Conservation (phyloP, 148 eudicot species). For the Linanthus parryae region DNA sequence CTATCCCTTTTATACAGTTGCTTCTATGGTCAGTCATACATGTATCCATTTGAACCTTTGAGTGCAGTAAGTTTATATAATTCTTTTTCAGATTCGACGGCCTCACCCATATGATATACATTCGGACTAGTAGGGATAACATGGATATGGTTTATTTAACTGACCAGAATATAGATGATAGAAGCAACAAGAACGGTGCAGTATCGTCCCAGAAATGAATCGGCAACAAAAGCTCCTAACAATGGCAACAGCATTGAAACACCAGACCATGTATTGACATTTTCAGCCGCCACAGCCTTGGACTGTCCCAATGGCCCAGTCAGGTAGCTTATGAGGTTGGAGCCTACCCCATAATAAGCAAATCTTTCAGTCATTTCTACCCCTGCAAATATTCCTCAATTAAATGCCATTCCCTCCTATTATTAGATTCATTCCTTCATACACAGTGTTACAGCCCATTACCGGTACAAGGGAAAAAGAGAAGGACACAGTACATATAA, state of each 20-base stretch:
- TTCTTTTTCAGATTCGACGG: too few relatives aligned
- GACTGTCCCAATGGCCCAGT: slow-evolving; percentile 45
- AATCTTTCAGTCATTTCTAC: slow-evolving; percentile 53
- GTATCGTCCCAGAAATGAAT: too few relatives aligned
- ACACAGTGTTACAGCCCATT: too few relatives aligned
- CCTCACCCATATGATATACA: too few relatives aligned
- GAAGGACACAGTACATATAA: too few relatives aligned
- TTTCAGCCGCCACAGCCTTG: slow-evolving; percentile 41
- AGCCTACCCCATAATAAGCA: slow-evolving; percentile 34
- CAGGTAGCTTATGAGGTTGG: slow-evolving; percentile 39
- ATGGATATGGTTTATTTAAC: slow-evolving; percentile 3
- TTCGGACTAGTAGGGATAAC: not conserved
- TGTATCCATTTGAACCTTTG: too few relatives aligned
- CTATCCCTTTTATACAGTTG: too few relatives aligned
- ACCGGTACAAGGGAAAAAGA: too few relatives aligned
- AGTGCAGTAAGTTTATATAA: too few relatives aligned
- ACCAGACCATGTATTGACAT: slow-evolving; percentile 40
- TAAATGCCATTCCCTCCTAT: too few relatives aligned
- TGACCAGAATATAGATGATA: slow-evolving; percentile 39
- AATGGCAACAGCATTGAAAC: slow-evolving; percentile 33
- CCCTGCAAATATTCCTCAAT: slow-evolving; percentile 19
- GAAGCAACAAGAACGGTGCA: slow-evolving; percentile 35
- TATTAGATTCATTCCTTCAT: too few relatives aligned
- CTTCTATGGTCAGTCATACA: too few relatives aligned
- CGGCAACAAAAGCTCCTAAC: slow-evolving; percentile 48